These are phyloP conservation scores for Anthoceros angustus DNA, from an alignment of 225 moss, liverwort and hornwort genomes.

Conservation along the genomic window DNA sequence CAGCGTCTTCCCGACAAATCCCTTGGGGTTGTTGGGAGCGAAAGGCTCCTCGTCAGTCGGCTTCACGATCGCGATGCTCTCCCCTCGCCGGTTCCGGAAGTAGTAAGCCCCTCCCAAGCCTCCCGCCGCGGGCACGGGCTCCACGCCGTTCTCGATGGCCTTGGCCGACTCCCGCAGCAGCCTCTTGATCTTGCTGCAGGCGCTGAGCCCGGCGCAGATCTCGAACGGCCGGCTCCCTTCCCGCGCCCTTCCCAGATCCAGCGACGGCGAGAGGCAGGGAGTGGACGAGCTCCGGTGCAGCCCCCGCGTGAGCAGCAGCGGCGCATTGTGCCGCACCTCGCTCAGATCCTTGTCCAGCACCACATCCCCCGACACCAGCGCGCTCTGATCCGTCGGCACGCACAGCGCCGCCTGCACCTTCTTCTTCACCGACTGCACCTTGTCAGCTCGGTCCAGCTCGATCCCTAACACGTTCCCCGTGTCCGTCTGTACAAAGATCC, in stretches of 20 bases:
- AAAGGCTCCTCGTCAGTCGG: constrained; percentile 95
- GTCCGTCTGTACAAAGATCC: constrained; percentile 73
- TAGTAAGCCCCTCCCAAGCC: constrained; percentile 85
- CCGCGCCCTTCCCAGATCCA: constrained; percentile 15
- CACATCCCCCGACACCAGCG: constrained; percentile 55
- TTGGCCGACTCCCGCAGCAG: constrained; percentile 54
- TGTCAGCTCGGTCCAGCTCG: constrained; percentile 83
- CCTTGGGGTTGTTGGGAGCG: constrained; percentile 90
- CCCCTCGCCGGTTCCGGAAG: constrained; percentile 52
- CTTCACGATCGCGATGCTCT: constrained; percentile 63
- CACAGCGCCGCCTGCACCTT: constrained; percentile 75
- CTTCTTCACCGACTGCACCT: constrained; percentile 73
- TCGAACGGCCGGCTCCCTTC: constrained; percentile 40
- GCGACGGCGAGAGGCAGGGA: constrained; percentile 62
- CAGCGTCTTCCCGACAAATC: constrained; percentile 56
- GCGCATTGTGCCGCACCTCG: constrained; percentile 68
- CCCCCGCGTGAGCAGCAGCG: constrained; percentile 53
- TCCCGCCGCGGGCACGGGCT: constrained; percentile 41
- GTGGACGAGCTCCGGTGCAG: constrained; percentile 69
- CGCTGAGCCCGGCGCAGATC: constrained; percentile 46
- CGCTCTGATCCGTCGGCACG: constrained; percentile 82
- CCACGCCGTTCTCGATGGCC: constrained; percentile 64
- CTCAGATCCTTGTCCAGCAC: constrained; percentile 67
- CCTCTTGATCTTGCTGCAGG: constrained; percentile 28
- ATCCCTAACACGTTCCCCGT: constrained; percentile 77